These are phyloP conservation scores for Colletotrichum agaves DNA, from an alignment of 2,329 filamentous ascomycete genomes.

Conservation along the genomic window DNA sequence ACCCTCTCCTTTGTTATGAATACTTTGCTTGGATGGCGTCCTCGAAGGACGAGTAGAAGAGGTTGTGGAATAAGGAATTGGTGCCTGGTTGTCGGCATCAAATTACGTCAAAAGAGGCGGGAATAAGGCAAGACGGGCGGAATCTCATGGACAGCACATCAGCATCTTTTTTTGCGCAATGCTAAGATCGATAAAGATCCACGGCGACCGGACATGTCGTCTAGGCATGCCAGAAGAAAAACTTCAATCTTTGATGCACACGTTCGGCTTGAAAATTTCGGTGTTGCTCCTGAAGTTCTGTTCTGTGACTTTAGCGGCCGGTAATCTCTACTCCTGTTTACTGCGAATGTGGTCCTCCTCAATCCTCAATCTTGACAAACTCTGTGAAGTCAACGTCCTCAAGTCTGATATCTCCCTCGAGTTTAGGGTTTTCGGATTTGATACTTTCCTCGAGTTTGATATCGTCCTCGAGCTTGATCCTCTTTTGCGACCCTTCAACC, in stretches of 20 bases:
- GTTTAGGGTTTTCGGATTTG: too few species aligned
- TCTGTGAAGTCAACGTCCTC: too few species aligned
- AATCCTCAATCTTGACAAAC: too few species aligned
- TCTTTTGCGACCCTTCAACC: too few species aligned
- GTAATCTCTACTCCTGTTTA: too few species aligned
- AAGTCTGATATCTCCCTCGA: too few species aligned
- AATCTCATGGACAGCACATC: conserved; percentile 19
- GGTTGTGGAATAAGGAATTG: background rate
- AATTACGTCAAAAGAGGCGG: conserved; percentile 10
- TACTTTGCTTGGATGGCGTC: background rate
- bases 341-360: too few species aligned
- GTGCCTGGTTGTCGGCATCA: background rate
- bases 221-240: conserved; percentile 31
- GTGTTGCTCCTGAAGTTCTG: background rate
- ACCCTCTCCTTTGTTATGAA: conserved; percentile 35
- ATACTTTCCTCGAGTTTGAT: too few species aligned
- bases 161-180: conserved; percentile 6
- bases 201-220: conserved; percentile 27
- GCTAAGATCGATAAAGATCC: conserved; percentile 19
- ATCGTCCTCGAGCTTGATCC: too few species aligned
- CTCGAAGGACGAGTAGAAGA: background rate
- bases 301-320: too few species aligned
- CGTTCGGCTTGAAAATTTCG: background rate
- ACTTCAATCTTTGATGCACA: conserved; percentile 36
- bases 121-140: conserved; percentile 12